Evolutionary conservation across 352 stramenopile genomes (phyloP), one percentile per base, ranked within the genome.

Genomic region (Blastocystis sp.): DNA sequence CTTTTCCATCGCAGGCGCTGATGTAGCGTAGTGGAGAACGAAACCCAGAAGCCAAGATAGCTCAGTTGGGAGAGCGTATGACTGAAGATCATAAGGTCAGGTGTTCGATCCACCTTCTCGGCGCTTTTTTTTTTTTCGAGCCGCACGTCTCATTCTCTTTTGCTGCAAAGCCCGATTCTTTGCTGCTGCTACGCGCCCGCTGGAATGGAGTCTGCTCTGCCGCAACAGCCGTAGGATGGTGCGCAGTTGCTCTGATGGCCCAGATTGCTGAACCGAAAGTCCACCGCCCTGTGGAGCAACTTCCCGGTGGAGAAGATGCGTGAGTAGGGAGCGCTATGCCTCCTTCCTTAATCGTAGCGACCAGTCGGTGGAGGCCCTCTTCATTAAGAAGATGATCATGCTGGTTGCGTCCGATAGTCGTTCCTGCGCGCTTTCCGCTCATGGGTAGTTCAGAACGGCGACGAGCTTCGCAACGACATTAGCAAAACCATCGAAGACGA

Each of bases 71-170:
- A 84, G 74, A 84, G 74, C 74, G 74, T 84, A 84, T 84, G 74
- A 84, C 74, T 84, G 74, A 84, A 84, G 74, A 84, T 84, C 74
- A 84, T 84, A 84, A 84, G 74, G 74, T 84, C 74, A 84, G 74
- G 74, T 84, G 74, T 84, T 84, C 74, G 74, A 84, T 84, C 74
- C 74, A 84, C 74, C 74, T 84, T 84, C 74, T 84, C 74, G 74
- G 74, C 74, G 74, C 53, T 84, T 84, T 84, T 84, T 84, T 79
- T 1, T 65, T 65, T 23, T 65, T 23, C 28, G 28, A 34, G 28
- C 28, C 0, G 0, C 28, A 34, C n/a, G n/a, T 34, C 28, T 34
- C 28, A 34, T 34, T 34, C 28, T 34, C 28, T 34, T 34, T 34
- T 34, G 28, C 0, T 34, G 28, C 28, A 34, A 34, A 34, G 28